Percentiles rank a stretch among this genome's conserved stretches.
Conservation (phyloP, 73 alveolate species). For the Stentor coeruleus region DNA sequence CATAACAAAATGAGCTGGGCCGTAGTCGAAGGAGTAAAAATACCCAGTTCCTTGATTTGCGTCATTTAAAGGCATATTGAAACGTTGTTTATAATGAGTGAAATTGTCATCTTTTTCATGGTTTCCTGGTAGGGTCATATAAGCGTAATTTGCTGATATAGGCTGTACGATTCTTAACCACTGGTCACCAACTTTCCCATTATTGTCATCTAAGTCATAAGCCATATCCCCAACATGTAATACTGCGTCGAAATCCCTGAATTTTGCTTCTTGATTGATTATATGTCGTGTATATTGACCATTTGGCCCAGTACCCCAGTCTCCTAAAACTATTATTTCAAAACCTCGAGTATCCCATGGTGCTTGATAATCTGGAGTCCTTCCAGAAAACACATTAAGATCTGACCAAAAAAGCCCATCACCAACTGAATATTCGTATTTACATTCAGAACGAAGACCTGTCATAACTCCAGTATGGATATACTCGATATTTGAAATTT, state of each 20-base stretch:
- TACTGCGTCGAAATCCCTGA: background rate
- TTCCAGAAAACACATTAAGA: background rate
- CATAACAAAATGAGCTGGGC: slow-evolving; percentile 22
- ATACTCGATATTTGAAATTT: background rate
- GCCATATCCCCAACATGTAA: slow-evolving; percentile 5
- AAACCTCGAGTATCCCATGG: background rate
- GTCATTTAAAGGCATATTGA: slow-evolving; percentile 15
- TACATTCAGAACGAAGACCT: background rate
- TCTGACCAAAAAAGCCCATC: background rate
- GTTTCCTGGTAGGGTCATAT: slow-evolving; percentile 23
- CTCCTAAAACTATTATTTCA: background rate
- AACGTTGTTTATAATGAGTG: slow-evolving; percentile 7
- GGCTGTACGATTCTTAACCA: background rate
- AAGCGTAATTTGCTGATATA: background rate
- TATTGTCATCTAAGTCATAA: background rate
- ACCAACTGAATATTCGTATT: background rate
- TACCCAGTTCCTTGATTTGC: background rate
- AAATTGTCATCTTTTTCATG: slow-evolving; percentile 10
- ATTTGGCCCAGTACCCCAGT: slow-evolving; percentile 24
- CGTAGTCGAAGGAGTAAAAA: slow-evolving; percentile 24
- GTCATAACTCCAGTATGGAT: slow-evolving; percentile 7
- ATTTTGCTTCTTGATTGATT: background rate
- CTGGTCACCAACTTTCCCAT: slow-evolving; percentile 21
- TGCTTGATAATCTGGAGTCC: slow-evolving; percentile 4
- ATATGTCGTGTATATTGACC: slow-evolving; percentile 19